A percentile compares a stretch with the other conserved stretches of the same genome.
Conservation (phyloP, 1,284 basidiomycete genomes). For the Fomitiporia mediterranea region DNA sequence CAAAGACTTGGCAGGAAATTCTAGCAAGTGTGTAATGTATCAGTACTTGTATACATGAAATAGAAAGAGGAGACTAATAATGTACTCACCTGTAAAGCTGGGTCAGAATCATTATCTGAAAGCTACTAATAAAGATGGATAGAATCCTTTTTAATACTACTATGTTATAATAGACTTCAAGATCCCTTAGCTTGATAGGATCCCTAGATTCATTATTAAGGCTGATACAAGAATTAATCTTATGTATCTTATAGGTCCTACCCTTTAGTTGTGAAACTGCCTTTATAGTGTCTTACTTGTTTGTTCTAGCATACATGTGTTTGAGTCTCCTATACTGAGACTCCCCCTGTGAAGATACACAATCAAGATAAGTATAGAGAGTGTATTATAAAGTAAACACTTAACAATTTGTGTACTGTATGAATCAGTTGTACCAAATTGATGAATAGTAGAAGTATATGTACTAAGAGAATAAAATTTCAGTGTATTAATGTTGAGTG, state of each 20-base stretch:
- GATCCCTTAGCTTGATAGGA: background rate
- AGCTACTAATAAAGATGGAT: background rate
- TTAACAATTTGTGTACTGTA: constrained; percentile 32
- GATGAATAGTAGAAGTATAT: constrained; percentile 28
- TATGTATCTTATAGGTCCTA: constrained; percentile 20
- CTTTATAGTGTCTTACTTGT: constrained; percentile 26
- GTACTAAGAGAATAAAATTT: constrained; percentile 34
- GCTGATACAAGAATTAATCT: background rate
- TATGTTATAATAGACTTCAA: background rate
- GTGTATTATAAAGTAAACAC: no score
- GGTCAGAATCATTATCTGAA: background rate
- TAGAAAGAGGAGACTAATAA: background rate
- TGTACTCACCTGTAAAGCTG: background rate
- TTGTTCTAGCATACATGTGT: constrained; percentile 29
- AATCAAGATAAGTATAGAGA: no score
- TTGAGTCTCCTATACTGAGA: constrained; percentile 34
- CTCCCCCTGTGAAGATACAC: constrained; percentile 34
- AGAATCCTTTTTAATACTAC: background rate
- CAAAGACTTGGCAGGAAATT: constrained; percentile 23
- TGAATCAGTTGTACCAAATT: constrained; percentile 33
- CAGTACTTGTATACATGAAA: background rate
- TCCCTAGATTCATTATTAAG: background rate
- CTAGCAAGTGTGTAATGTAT: constrained; percentile 11
- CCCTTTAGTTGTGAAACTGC: constrained; percentile 29
- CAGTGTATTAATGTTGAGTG: constrained; percentile 29